phyloP scores from a whole-genome alignment of 495 filamentous ascomycete species.

The Penicillium verhagenii region DNA sequence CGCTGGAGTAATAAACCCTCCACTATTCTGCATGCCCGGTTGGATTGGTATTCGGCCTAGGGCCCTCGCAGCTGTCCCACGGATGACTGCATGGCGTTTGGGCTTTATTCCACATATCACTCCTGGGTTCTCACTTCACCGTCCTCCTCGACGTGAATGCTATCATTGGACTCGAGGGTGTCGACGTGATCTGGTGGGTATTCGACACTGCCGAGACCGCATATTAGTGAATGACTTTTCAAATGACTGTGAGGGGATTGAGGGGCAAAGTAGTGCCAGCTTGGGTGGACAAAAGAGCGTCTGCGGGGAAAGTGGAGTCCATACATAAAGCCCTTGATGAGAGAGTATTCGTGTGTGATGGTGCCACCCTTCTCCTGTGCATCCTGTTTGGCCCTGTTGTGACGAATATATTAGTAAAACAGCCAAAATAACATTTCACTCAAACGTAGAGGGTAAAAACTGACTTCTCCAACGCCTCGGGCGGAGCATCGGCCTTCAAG shows the following conservation, averaged over 20 bases:
- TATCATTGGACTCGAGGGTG: conserved; percentile 60
- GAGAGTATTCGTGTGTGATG: conserved; percentile 76
- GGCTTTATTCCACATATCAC: not conserved
- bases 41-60: conserved; percentile 1
- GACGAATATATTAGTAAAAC: conserved; percentile 7
- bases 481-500: conserved; percentile 62
- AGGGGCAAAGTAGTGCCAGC: not conserved
- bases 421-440: not conserved
- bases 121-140: conserved; percentile 64
- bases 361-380: conserved; percentile 70
- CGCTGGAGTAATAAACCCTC: conserved; percentile 12
- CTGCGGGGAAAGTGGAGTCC: conserved; percentile 20
- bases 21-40: not conserved
- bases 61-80: not conserved
- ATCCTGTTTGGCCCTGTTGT: conserved; percentile 66
- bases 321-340: conserved; percentile 93
- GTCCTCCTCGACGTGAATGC: conserved; percentile 78
- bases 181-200: conserved; percentile 64
- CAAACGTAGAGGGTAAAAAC: conserved; percentile 9
- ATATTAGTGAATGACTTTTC: conserved; percentile 12
- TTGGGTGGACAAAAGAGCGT: not conserved
- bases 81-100: conserved; percentile 1
- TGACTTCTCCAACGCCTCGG: conserved; percentile 63
- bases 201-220: conserved; percentile 56
- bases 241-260: not conserved